A percentile compares a stretch with the other conserved stretches of the same genome.
Evolutionary conservation across 495 filamentous ascomycete genomes (phyloP).

Genomic region (Platismatia glauca): DNA sequence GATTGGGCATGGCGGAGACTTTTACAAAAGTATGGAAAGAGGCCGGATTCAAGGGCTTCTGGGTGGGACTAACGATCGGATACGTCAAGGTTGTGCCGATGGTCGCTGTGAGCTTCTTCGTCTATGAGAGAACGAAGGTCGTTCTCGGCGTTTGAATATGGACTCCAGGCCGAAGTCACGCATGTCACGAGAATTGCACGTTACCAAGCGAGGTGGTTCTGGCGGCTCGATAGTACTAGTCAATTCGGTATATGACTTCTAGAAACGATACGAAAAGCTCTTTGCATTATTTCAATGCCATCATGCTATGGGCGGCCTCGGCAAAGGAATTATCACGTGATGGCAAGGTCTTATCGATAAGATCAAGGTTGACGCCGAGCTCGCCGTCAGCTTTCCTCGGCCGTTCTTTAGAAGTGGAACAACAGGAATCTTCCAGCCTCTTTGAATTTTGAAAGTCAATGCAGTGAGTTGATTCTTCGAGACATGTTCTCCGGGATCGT

Average conservation of each 20-base stretch:
- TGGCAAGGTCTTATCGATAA: not conserved
- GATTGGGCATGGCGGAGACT: slow-evolving; percentile 71
- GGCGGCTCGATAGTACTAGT: not conserved
- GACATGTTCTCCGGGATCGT: not conserved
- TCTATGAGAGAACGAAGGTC: slow-evolving; percentile 54
- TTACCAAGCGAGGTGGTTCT: not conserved
- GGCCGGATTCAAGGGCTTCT: slow-evolving; percentile 74
- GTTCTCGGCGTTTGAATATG: slow-evolving; percentile 47
- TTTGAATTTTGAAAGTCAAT: not conserved
- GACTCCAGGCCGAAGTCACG: not conserved
- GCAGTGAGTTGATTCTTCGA: not conserved
- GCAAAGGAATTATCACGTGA: not conserved
- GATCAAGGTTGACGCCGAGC: no score
- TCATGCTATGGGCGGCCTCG: not conserved
- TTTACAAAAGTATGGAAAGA: slow-evolving; percentile 62
- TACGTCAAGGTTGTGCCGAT: slow-evolving; percentile 92
- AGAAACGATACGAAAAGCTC: not conserved
- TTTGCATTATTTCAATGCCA: not conserved
- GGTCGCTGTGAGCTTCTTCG: slow-evolving; percentile 66
- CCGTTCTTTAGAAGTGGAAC: not conserved
- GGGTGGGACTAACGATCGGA: slow-evolving; percentile 85
- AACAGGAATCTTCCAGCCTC: not conserved
- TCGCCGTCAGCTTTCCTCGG: not conserved
- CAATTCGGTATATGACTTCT: not conserved
- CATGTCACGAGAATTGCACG: not conserved